These are phyloP conservation scores for Gymnopilus junonius DNA, from an alignment of 768 basidiomycete genomes.

Conservation along the genomic window DNA sequence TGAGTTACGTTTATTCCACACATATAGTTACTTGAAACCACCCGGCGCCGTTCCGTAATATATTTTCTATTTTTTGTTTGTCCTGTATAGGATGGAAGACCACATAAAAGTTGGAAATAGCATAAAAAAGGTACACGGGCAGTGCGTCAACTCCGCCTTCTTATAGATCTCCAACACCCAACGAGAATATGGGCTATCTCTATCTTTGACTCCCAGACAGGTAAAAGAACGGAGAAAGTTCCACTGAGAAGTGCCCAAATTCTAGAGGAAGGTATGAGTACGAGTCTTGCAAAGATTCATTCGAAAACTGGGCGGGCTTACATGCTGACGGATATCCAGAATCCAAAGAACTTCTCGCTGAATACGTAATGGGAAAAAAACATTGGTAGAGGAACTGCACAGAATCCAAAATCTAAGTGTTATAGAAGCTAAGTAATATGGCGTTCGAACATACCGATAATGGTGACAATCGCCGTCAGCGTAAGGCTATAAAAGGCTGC, in stretches of 20 bases:
- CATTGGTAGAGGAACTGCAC: constrained; percentile 41
- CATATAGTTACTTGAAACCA: neutral
- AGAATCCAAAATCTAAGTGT: no score
- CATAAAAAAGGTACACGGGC: no score
- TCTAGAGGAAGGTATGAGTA: constrained; percentile 12
- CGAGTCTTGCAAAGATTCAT: no score
- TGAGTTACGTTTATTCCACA: neutral
- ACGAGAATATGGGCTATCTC: constrained; percentile 31
- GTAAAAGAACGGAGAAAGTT: constrained; percentile 39
- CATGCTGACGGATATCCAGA: constrained; percentile 45
- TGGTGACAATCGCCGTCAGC: constrained; percentile 36
- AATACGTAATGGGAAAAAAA: constrained; percentile 35
- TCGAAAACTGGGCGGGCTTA: constrained; percentile 15
- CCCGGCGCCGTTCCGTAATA: no score
- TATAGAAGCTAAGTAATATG: neutral
- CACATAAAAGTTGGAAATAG: no score
- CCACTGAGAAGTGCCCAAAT: constrained; percentile 41
- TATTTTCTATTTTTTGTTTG: no score
- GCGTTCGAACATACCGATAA: constrained; percentile 29
- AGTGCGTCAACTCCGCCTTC: neutral
- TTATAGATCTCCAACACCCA: constrained; percentile 6
- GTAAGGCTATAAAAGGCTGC: constrained; percentile 36
- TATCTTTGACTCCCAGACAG: constrained; percentile 38
- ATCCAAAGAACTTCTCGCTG: constrained; percentile 37
- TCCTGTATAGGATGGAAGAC: no score